Base-by-base conservation (phyloP, 768 basidiomycete species). In the Panaeolus cyanescens region DNA sequence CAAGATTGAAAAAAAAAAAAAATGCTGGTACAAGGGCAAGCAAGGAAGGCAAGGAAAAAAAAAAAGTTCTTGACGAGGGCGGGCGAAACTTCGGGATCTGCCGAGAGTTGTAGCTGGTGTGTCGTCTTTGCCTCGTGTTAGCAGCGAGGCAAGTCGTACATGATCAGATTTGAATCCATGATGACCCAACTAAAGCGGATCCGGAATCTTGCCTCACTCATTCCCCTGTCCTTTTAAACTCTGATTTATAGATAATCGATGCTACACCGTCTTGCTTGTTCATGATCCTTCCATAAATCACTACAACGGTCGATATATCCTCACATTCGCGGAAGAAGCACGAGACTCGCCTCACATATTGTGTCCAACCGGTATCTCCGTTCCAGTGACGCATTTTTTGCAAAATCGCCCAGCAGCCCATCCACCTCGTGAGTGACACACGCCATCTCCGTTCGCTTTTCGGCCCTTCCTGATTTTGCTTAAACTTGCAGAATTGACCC, bases 351-450 rank as follows among this genome's bases (percentile, higher is more conserved):
- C n/a, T 62, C 62, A 42, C 63, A 65, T 68, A 62, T 50, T 25
- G 10, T 50, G 45, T 50, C 45, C 45, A 50, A 50, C 68, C 69
- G 69, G 62, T 72, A 72, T 73, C 72, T 72, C 74, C 73, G 73
- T 71, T 60, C 37, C 62, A 61, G 69, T 68, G 67, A 67, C 69
- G 64, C 66, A 67, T 65, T 71, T 66, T 63, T n/a, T 66, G 64
- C 67, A 66, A 50, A 50, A 64, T 64, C 64, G 62, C 65, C 68
- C 65, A 50, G 64, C 71, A 61, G 64, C 40, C 61, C 66, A 63
- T 63, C 72, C 64, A 74, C 78, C 79, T 76, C 78, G 77, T 78
- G 78, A 78, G 75, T 71, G 69, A 73, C 76, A 71, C 72, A 75
- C 72, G 71, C 70, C 75, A 73, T 71, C 63, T 65, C 58, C 56